phyloP scores from a whole-genome alignment of 148 eudicot species.

The Rhododendron mucronatum region DNA sequence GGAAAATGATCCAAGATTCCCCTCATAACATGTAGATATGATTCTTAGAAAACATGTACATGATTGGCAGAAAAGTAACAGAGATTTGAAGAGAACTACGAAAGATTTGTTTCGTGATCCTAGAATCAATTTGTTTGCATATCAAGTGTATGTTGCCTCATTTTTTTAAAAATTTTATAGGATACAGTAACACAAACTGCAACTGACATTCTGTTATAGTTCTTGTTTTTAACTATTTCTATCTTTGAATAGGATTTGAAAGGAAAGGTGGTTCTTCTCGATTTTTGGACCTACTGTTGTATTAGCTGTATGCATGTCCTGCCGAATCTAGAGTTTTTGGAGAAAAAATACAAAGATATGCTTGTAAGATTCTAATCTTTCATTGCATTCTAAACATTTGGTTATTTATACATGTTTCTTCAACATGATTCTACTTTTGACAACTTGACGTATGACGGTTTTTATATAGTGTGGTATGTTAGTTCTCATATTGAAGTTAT shows the following conservation, averaged over 20 bases:
- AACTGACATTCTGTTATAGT: not conserved
- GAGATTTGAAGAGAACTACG: not conserved
- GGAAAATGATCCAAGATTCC: not conserved
- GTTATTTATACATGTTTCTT: not conserved
- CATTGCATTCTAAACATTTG: not conserved
- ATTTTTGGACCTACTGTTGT: slow-evolving; percentile 99
- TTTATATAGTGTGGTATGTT: not conserved
- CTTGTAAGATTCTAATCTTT: slow-evolving; percentile 45
- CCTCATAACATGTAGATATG: not conserved
- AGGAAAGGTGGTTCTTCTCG: slow-evolving; percentile 90
- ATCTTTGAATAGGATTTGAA: too few species aligned
- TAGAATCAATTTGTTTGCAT: not conserved
- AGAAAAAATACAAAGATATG: slow-evolving; percentile 86
- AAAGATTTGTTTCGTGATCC: not conserved
- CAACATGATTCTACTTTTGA: not conserved
- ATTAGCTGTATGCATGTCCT: slow-evolving; percentile 97
- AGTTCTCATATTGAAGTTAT: not conserved
- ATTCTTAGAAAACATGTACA: not conserved
- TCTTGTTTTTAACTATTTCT: slow-evolving; percentile 6
- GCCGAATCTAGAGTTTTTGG: slow-evolving; percentile 87
- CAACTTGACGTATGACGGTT: not conserved
- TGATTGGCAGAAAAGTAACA: not conserved
- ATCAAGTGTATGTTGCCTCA: not conserved
- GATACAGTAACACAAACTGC: not conserved
- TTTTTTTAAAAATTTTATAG: not conserved